Percentiles rank a stretch among this genome's conserved stretches.
Conservation (phyloP, 257 asterid genomes). For the Nicotiana otophora region DNA sequence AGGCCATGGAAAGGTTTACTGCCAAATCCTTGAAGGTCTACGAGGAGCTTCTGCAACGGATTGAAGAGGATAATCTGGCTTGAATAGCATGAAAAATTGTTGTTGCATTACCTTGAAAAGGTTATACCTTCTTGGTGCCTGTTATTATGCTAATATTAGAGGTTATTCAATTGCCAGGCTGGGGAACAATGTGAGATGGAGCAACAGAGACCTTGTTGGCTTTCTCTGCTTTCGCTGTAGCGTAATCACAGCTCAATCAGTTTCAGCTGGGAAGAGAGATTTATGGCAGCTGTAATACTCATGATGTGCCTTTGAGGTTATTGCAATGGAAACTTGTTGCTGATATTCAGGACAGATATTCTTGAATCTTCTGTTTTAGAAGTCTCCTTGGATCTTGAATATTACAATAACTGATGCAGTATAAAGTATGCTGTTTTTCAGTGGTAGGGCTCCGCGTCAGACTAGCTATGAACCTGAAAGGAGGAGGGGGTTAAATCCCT, state of each 20-base stretch:
- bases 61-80: conserved; percentile 64
- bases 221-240: background rate
- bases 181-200: background rate
- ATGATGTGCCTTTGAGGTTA: background rate
- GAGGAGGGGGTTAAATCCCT: background rate
- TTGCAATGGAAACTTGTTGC: background rate
- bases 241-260: background rate
- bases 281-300: background rate
- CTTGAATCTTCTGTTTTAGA: background rate
- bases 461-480: background rate
- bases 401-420: background rate
- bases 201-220: background rate
- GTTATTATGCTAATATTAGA: background rate
- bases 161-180: background rate
- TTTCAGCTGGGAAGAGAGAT: background rate
- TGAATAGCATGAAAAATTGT: conserved; percentile 32
- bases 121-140: background rate
- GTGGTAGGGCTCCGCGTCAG: background rate
- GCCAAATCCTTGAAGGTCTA: conserved; percentile 56
- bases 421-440: background rate
- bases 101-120: conserved; percentile 14
- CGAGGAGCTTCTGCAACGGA: conserved; percentile 72
- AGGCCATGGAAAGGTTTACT: conserved; percentile 84
- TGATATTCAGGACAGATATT: background rate
- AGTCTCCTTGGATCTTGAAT: background rate